Base-by-base conservation (phyloP, 2,329 filamentous ascomycete species). In the Tolypocladium endophyticum region DNA sequence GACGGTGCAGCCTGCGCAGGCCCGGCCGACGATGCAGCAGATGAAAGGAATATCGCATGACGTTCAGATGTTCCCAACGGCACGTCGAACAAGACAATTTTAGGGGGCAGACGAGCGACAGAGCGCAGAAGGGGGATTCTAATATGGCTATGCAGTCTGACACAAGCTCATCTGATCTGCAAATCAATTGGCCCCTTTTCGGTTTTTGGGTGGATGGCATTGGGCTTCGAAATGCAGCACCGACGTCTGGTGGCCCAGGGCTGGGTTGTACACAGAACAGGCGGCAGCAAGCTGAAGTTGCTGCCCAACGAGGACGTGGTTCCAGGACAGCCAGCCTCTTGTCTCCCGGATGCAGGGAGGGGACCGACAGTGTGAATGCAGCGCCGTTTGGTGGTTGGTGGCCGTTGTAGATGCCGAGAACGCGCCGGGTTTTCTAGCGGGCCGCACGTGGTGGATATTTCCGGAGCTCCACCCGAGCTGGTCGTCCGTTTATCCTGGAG, bases 391-490 rank as follows among this genome's bases (percentile, higher is more conserved):
- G 25, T 52, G 45, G 45, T 30, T 18, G 43, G n/a, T 30, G 45
- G 43, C 8, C 36, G 36, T 7, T 23, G 35, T 35, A 35, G 5
- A 35, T 35, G 35, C 35, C 35, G 35, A 43, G n/a, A 2, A 8
- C n/a, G 23, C 43, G 47, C 58, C 65, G 65, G 65, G 64, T 63
- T 67, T 67, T 67, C 64, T 66, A 58, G 60, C 65, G 65, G 64
- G 61, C 65, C 65, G 65, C 47, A 30, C 12, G 38, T 3, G 7
- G 8, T 20, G 25, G 14, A 3, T 50, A 18, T 30, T 50, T 50
- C 45, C 25, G 18, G 47, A 33, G 47, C 47, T 30, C 47, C 47
- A 33, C 47, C 47, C 9, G 16, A 30, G 47, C 47, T 30, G 28
- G 1, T 3, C 47, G 7, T 20, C 16, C 14, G 16, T 20, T n/a